Evolutionary conservation across 2,329 filamentous ascomycete genomes (phyloP), one percentile per base, ranked within the genome.

Genomic region (Sporothrix luriei): DNA sequence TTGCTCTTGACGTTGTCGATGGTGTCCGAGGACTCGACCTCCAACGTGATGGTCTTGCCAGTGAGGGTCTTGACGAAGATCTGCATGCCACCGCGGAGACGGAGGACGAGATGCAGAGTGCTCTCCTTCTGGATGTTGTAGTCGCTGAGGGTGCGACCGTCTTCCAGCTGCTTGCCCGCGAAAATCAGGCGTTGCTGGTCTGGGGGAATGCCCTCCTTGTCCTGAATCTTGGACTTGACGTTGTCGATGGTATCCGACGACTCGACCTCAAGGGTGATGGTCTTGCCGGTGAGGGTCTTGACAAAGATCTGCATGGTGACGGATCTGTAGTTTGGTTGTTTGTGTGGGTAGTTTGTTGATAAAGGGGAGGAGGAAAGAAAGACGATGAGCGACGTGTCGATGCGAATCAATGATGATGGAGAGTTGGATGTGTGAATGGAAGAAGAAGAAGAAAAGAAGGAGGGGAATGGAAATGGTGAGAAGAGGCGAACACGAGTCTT

Each of bases 1-100:
- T 97, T 97, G 66, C 87, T 89, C 88, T 97, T 97, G 51, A 97
- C 94, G 73, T 97, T 97, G 84, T 97, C 93, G 81, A 97, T 97
- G 52, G 93, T 97, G 76, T 97, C 93, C 0, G 88, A 91, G 0
- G 90, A 93, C 80, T 96, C 92, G 0, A 96, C 92, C 82, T 96
- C 93, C 2, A 96, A 85, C 7, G 93, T 97, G 78, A 97, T 97
- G 67, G 93, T 97, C 86, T 97, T 97, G 76, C 93, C 93, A 79
- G 94, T 97, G 71, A 97, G 81, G 16, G 90, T 93, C 85, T 93
- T 93, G 78, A 93, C 90, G 77, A 93, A 93, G 77, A 93, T 88
- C 75, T 88, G 85, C 85, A 88, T 88, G 76, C 85, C 85, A 78
- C 85, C 85, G 75, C 85, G 85, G 26, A 93, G 90, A 80, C 90